Evolutionary conservation across 345 rosid genomes (phyloP).

Genomic region (Turnera subulata): DNA sequence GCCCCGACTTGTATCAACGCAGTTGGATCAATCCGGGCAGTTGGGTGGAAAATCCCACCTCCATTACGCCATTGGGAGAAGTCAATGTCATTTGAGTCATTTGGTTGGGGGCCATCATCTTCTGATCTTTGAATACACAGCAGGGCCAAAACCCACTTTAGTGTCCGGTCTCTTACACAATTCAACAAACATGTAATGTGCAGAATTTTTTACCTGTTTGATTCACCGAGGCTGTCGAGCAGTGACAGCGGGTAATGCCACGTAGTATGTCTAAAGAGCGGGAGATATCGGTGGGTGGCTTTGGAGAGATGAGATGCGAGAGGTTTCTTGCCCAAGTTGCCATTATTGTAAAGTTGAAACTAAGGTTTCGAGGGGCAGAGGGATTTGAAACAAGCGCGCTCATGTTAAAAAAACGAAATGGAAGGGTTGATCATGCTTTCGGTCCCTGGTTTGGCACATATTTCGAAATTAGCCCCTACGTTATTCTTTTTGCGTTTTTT

Average conservation of each 20-base stretch:
- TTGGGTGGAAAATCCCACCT: slow-evolving; percentile 57
- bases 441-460: too few relatives aligned
- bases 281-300: background rate
- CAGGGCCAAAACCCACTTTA: background rate
- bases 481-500: too few relatives aligned
- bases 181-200: background rate
- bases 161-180: background rate
- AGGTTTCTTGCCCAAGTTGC: background rate
- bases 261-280: background rate
- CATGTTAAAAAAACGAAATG: too few relatives aligned
- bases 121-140: slow-evolving; percentile 28
- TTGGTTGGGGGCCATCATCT: too few relatives aligned
- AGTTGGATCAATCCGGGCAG: slow-evolving; percentile 53
- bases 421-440: too few relatives aligned
- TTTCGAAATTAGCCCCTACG: too few relatives aligned
- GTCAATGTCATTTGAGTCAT: slow-evolving; percentile 16
- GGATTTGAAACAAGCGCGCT: too few relatives aligned
- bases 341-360: background rate
- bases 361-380: too few relatives aligned
- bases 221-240: background rate
- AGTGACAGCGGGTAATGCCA: background rate
- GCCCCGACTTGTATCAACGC: slow-evolving; percentile 57
- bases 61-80: slow-evolving; percentile 59
- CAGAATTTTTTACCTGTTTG: background rate
- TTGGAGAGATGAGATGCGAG: background rate